Percentiles rank a stretch among this genome's conserved stretches.
Evolutionary conservation across 1,139 yeast species (phyloP).

Genomic region (Oligophagozyma castellii): DNA sequence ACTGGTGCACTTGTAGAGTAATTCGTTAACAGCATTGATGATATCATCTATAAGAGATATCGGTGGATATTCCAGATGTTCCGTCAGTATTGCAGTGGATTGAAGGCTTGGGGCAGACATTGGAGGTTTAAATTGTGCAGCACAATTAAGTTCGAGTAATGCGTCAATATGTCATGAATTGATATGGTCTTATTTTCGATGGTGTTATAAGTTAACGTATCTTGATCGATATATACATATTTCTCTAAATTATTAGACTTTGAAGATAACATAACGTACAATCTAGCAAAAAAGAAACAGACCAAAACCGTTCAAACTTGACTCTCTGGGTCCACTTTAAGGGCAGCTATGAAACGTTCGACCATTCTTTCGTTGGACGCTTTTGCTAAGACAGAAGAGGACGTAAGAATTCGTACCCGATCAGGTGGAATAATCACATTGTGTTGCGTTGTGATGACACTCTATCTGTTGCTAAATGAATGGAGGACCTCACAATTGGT

Average conservation of each 20-base stretch:
- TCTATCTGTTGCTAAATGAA: conserved; percentile 56
- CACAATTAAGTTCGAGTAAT: no score
- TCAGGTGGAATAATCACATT: conserved; percentile 85
- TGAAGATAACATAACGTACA: not conserved
- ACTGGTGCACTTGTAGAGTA: conserved; percentile 69
- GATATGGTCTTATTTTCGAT: no score
- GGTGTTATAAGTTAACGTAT: no score
- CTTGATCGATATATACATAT: no score
- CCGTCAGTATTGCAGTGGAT: conserved; percentile 55
- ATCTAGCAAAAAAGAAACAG: not conserved
- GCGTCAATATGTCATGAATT: no score
- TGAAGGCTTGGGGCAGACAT: conserved; percentile 32
- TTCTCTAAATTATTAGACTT: no score
- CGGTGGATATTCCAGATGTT: conserved; percentile 80
- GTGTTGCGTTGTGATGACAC: conserved; percentile 47
- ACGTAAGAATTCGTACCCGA: conserved; percentile 75
- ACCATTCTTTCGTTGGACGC: conserved; percentile 40
- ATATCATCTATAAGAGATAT: conserved; percentile 79
- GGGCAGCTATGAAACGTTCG: conserved; percentile 10
- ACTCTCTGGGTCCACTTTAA: no score
- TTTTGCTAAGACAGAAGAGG: conserved; percentile 88
- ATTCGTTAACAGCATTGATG: conserved; percentile 75
- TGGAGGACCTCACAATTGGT: conserved; percentile 60
- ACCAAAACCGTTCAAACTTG: no score
- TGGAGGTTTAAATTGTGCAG: no score